Conservation (phyloP, 2,329 filamentous ascomycete genomes). For the Aulographum hederae region DNA sequence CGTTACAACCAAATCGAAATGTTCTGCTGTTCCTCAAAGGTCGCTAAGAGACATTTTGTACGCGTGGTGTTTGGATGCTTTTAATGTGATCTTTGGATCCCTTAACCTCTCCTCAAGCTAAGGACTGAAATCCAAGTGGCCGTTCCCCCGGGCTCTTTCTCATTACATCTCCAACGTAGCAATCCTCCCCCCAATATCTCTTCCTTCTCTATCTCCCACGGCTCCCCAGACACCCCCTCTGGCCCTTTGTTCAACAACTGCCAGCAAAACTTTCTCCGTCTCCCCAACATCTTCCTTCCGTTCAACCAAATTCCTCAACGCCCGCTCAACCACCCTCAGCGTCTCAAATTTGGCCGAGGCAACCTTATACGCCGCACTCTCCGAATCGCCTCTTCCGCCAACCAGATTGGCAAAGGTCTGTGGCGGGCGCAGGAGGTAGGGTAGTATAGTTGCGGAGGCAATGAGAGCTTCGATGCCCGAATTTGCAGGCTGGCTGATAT, state of each 20-base stretch:
- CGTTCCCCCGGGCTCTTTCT: too few species aligned
- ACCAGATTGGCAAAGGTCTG: conserved; percentile 40
- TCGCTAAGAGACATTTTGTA: too few species aligned
- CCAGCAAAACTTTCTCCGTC: conserved; percentile 17
- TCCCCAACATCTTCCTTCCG: conserved; percentile 9
- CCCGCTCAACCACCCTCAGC: conserved; percentile 28
- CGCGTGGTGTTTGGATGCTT: too few species aligned
- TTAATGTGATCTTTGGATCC: too few species aligned
- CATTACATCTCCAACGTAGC: conserved; percentile 25
- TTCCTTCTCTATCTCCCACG: conserved; percentile 17
- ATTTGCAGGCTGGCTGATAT: conserved; percentile 11
- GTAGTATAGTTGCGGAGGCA: conserved; percentile 31
- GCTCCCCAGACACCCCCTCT: conserved; percentile 23
- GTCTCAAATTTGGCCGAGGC: conserved; percentile 39
- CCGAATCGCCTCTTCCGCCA: conserved; percentile 35
- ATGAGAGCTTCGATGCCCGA: conserved; percentile 33
- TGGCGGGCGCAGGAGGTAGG: conserved; percentile 38
- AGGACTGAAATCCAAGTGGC: too few species aligned
- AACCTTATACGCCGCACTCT: conserved; percentile 38
- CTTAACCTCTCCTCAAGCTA: too few species aligned
- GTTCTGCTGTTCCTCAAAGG: too few species aligned
- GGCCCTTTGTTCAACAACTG: conserved; percentile 22
- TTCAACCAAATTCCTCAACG: conserved; percentile 19
- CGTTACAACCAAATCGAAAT: too few species aligned
- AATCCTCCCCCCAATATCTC: conserved; percentile 25